Conservation (phyloP, 164 flowering plant genomes). For the Nymphaea thermarum region DNA sequence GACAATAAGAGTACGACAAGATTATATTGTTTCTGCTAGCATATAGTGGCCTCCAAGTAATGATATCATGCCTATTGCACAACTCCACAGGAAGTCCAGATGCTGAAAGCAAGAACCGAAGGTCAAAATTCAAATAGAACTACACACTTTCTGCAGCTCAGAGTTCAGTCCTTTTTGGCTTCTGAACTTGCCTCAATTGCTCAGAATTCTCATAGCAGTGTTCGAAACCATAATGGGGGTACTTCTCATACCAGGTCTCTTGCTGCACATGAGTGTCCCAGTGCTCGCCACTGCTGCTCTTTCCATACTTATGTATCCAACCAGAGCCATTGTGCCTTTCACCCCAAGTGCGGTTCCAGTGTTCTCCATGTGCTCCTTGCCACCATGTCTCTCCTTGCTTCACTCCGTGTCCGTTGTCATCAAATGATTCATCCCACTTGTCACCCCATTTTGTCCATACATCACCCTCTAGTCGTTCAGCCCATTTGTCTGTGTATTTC, state of each 20-base stretch:
- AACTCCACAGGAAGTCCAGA: no score
- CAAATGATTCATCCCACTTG: slow-evolving; percentile 93
- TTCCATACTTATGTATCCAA: slow-evolving; percentile 96
- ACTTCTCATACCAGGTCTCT: slow-evolving; percentile 90
- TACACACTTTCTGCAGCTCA: background rate
- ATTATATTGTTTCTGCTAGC: no score
- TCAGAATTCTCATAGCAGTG: slow-evolving; percentile 78
- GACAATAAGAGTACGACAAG: no score
- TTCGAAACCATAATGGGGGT: slow-evolving; percentile 78
- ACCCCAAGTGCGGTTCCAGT: slow-evolving; percentile 98
- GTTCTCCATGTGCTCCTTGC: slow-evolving; percentile 79
- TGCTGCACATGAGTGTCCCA: slow-evolving; percentile 86
- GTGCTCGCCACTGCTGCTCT: slow-evolving; percentile 93
- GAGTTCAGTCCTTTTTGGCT: slow-evolving; percentile 16
- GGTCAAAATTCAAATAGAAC: no score
- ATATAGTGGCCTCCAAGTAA: no score
- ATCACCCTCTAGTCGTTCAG: slow-evolving; percentile 72
- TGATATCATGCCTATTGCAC: no score
- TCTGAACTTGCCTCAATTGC: slow-evolving; percentile 60
- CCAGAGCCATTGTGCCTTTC: slow-evolving; percentile 93
- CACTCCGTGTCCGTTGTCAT: slow-evolving; percentile 53
- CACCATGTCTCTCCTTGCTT: slow-evolving; percentile 99
- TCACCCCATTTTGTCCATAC: slow-evolving; percentile 98
- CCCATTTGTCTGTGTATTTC: slow-evolving; percentile 99
- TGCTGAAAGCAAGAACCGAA: no score